Evolutionary conservation across 2,329 filamentous ascomycete genomes (phyloP).

Genomic region (Fusarium nisikadoi): DNA sequence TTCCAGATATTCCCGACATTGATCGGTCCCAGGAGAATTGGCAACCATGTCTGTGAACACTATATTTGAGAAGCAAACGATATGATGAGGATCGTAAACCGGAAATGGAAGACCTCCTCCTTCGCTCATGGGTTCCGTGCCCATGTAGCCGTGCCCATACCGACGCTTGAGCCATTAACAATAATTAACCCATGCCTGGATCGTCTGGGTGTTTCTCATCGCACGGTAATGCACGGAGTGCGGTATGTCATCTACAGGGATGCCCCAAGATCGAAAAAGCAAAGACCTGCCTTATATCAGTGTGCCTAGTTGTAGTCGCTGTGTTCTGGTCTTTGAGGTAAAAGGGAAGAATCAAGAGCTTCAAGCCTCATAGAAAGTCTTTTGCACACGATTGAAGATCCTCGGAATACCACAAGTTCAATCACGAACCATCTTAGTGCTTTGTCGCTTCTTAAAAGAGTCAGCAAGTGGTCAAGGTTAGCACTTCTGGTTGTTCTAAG

Average conservation of each 20-base stretch:
- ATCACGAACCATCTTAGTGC: neutral
- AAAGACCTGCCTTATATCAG: constrained; percentile 1
- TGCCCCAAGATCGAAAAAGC: constrained; percentile 21
- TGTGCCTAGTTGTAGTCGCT: neutral
- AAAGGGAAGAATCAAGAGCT: neutral
- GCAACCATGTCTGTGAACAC: constrained; percentile 11
- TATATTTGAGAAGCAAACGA: constrained; percentile 19
- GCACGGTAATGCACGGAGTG: constrained; percentile 3
- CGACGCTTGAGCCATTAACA: neutral
- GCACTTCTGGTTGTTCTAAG: constrained; percentile 1
- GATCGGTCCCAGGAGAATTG: constrained; percentile 15
- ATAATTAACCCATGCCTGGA: neutral
- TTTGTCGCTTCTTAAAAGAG: neutral
- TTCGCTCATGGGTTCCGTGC: neutral
- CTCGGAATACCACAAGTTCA: neutral
- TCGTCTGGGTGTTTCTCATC: constrained; percentile 9
- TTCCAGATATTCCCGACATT: constrained; percentile 4
- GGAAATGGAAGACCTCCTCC: neutral
- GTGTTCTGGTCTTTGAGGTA: neutral
- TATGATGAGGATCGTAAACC: constrained; percentile 16
- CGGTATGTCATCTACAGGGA: constrained; percentile 24
- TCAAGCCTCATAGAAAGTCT: neutral
- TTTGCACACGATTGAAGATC: neutral
- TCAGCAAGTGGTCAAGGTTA: constrained; percentile 1
- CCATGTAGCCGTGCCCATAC: neutral